Evolutionary conservation across 495 filamentous ascomycete species (phyloP), one percentile per base, ranked within the genome.

Genomic region (Aspergillus asperescens): DNA sequence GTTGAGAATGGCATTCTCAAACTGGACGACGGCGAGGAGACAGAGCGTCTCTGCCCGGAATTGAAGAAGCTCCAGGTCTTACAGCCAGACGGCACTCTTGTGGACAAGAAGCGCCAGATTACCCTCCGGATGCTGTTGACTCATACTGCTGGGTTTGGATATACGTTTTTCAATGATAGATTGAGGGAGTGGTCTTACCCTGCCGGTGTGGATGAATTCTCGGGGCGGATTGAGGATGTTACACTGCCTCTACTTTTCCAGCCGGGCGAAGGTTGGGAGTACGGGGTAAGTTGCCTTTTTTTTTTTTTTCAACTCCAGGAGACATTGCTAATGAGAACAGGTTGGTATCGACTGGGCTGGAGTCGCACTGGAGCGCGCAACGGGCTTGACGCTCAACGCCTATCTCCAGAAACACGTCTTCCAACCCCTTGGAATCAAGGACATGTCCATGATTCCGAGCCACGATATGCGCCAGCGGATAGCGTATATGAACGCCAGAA

Each of bases 331-430:
- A 16, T 19, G n/a, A 8, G 23, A 12, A 29, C 22, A 55, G 52
- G 67, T 78, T n/a, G 71, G 73, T 44, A 69, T 84, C 42, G 82
- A 86, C 62, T 85, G 81, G 82, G 82, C 76, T 1, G 82, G 83
- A 6, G 61, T 79, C 13, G 51, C 77, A 1, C 57, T 84, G 41
- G 76, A 85, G 58, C 75, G 80, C 13, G 72, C 72, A 19, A 74
- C 78, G 0, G 70, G 74, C 1, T 39, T 73, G 19, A 68, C 70
- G 3, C 73, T 86, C 8, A 76, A 81, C 38, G 75, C 75, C 29
- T 86, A 82, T 58, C 70, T 83, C 49, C 68, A 79, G 32, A 60
- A 75, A 52, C 61, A 83, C 61, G 77, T 85, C 53, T 84, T 83
- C 61, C 49, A 69, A 41, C 81, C 83, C 0, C 72, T 85, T 0